A percentile compares a stretch with the other conserved stretches of the same genome.
These are phyloP conservation scores for Paspalum vaginatum DNA, from an alignment of 176 grass and related monocot genomes.

Conservation along the genomic window DNA sequence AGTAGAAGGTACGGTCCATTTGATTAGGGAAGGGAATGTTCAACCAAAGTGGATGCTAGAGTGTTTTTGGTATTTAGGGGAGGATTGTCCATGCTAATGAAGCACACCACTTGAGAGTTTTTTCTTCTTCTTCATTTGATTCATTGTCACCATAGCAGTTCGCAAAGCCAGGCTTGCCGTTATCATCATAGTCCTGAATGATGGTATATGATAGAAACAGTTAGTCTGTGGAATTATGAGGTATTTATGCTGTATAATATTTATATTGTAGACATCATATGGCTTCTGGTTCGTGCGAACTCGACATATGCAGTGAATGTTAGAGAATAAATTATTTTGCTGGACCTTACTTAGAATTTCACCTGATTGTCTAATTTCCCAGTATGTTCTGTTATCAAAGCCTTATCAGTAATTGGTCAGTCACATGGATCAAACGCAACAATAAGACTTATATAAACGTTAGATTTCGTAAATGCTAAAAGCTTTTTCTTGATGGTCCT, in stretches of 20 bases:
- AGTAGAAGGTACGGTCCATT: conserved; percentile 44
- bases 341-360: background rate
- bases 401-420: background rate
- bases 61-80: conserved; percentile 50
- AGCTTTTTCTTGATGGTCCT: background rate
- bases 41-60: conserved; percentile 3
- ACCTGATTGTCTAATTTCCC: background rate
- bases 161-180: background rate
- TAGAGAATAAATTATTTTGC: conserved; percentile 11
- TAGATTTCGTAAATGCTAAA: background rate
- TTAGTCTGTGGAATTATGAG: conserved; percentile 6
- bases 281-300: conserved; percentile 14
- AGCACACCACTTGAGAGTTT: conserved; percentile 25
- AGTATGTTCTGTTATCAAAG: background rate
- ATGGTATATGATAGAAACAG: conserved; percentile 44
- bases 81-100: conserved; percentile 22
- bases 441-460: background rate
- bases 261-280: conserved; percentile 18
- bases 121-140: conserved; percentile 28
- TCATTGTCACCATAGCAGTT: conserved; percentile 26
- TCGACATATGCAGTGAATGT: background rate
- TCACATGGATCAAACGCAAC: background rate
- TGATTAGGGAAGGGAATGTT: background rate
- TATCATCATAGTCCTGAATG: conserved; percentile 32
- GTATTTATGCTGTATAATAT: conserved; percentile 41